A percentile compares a stretch with the other conserved stretches of the same genome.
phyloP scores from a whole-genome alignment of 169 alveolate species.

The Cryptosporidium andersoni region DNA sequence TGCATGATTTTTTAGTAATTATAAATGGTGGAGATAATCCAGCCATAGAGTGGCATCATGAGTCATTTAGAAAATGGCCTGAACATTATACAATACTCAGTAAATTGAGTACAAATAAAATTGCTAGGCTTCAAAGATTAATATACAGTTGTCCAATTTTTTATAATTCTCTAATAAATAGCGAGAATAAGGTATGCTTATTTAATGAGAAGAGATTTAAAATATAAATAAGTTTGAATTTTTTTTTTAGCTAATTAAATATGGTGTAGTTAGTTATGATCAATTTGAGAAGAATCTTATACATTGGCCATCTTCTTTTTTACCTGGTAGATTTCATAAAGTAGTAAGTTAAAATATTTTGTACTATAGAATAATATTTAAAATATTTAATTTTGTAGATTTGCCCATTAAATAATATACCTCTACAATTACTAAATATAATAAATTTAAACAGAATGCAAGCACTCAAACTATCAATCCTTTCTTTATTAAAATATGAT shows the following conservation, averaged over 20 bases:
- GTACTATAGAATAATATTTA: background rate
- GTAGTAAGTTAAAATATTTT: slow-evolving; percentile 18
- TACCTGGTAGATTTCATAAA: slow-evolving; percentile 33
- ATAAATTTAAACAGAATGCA: background rate
- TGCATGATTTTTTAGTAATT: slow-evolving; percentile 53
- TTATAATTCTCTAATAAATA: slow-evolving; percentile 29
- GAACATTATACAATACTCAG: slow-evolving; percentile 35
- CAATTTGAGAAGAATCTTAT: slow-evolving; percentile 1
- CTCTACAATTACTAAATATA: background rate
- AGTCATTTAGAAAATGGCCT: slow-evolving; percentile 6
- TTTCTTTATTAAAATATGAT: slow-evolving; percentile 3
- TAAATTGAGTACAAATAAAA: background rate
- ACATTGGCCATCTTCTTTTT: slow-evolving; percentile 44
- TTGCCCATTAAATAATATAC: background rate
- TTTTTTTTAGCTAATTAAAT: slow-evolving; percentile 20
- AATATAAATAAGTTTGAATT: background rate
- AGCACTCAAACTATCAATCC: slow-evolving; percentile 23
- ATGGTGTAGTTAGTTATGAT: slow-evolving; percentile 26
- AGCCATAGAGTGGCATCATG: slow-evolving; percentile 35
- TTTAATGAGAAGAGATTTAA: background rate
- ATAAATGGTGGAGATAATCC: slow-evolving; percentile 6
- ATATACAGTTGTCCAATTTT: slow-evolving; percentile 21
- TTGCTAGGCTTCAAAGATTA: slow-evolving; percentile 23
- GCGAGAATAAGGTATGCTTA: slow-evolving; percentile 44
- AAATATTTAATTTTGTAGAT: background rate